phyloP scores from a whole-genome alignment of 2,329 filamentous ascomycete genomes.

The Fusarium sp. region DNA sequence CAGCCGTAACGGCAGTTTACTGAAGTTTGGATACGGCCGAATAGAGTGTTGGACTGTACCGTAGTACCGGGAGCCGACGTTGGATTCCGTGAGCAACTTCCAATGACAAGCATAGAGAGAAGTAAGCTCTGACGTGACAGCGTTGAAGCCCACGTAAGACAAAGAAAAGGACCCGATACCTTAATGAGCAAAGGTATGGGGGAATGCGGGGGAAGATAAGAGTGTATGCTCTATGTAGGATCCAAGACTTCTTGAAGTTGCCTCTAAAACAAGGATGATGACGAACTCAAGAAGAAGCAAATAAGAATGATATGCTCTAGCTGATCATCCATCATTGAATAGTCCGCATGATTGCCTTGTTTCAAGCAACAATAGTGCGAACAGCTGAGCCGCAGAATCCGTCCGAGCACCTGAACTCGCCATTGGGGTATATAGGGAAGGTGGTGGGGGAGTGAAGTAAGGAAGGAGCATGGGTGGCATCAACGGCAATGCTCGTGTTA shows the following conservation, averaged over 20 bases:
- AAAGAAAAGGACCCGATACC: slow-evolving; percentile 9
- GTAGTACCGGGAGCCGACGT: slow-evolving; percentile 25
- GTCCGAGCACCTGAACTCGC: slow-evolving; percentile 8
- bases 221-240: background rate
- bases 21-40: slow-evolving; percentile 9
- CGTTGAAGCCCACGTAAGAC: slow-evolving; percentile 17
- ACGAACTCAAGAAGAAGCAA: background rate
- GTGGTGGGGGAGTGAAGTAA: slow-evolving; percentile 15
- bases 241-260: slow-evolving; percentile 31
- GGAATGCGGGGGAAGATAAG: background rate
- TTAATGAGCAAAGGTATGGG: background rate
- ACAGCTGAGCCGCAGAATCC: slow-evolving; percentile 26
- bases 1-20: background rate
- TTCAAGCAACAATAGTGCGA: slow-evolving; percentile 12
- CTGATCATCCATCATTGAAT: background rate
- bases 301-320: background rate
- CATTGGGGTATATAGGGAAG: slow-evolving; percentile 25
- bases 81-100: slow-evolving; percentile 13
- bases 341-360: slow-evolving; percentile 19
- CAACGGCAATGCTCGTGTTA: slow-evolving; percentile 6
- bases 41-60: slow-evolving; percentile 17
- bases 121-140: slow-evolving; percentile 11
- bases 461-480: slow-evolving; percentile 13
- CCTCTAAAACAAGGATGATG: slow-evolving; percentile 2
- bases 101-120: slow-evolving; percentile 1